Base-by-base conservation (phyloP, 352 stramenopile genomes). In the Blastocystis sp. region DNA sequence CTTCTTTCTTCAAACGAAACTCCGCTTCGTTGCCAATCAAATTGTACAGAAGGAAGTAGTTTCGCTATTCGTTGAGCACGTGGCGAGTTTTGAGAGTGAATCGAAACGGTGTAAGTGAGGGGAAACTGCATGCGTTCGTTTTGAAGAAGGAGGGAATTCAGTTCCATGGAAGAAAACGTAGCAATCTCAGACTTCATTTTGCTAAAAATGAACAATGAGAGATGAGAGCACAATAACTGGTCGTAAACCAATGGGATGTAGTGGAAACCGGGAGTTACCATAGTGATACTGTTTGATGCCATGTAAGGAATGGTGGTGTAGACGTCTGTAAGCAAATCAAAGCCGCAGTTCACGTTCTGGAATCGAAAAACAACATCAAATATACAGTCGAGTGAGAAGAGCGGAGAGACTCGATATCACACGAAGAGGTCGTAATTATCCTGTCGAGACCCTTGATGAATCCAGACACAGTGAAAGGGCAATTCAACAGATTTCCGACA, bases 91-190 rank as follows among this genome's bases (percentile, higher is more conserved):
- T 84, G 64, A 11, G 73, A 66, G 15, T 84, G 73, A 23, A 84
- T 1, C 20, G 20, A 68, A 68, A 84, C 43, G 53, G 62, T 66
- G 26, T 84, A 68, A 11, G 73, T 54, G 6, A 53, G n/a, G 41
- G 73, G 73, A 41, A 66, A 84, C 1, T 68, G 73, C 70, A 80
- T 64, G 45, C 68, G 73, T 15, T 84, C 73, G 41, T 84, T 84
- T 0, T 68, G 26, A 29, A 84, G 13, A 11, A 84, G n/a, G 11
- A 84, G 73, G 3, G 73, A 66, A 11, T 50, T 37, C 45, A 84
- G 26, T 45, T 84, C 73, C 13, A 55, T 43, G 37, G 34, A 84
- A 37, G 73, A 66, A 29, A 69, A 84, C 3, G 73, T 84, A 3
- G 73, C 68, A 8, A 84, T 45, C 39, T 84, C 73, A 11, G 73